Base-by-base conservation (phyloP, 2,329 filamentous ascomycete genomes). In the Aspergillus carbonarius region DNA sequence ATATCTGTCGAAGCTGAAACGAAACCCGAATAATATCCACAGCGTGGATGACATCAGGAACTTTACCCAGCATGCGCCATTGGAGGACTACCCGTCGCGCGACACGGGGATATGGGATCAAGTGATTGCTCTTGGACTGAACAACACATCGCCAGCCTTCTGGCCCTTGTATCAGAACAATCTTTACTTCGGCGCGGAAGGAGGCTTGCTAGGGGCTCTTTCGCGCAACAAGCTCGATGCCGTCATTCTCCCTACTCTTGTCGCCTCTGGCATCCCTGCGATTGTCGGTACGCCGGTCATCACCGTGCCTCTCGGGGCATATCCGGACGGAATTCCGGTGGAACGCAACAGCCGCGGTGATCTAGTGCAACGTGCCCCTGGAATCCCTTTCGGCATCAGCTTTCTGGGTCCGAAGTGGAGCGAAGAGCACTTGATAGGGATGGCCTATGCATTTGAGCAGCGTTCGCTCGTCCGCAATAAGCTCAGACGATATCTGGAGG, bases 401-500 rank as follows among this genome's bases (percentile, higher is more conserved):
- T 90, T 90, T 65, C 74, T 89, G 47, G 88, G 87, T 0, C 72
- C 73, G 2, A 80, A 79, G 50, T 91, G 84, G 76, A 83, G 79
- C 35, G 88, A 91, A 70, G 83, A 82, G 65, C 78, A 73, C 30
- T 67, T 91, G 63, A 83, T 91, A 58, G 84, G 83, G 0, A 81
- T 86, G 68, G 88, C 87, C 6, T 90, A 88, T 76, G 87, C 85
- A 4, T 89, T 85, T 72, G 88, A 91, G 76, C 85, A 88, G 75
- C 76, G 79, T 62, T 88, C 82, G 2, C 71, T 74, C 66, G 76
- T 79, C 10, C 74, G 84, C 50, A 65, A 72, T 40, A 78, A 76
- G 60, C 73, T 83, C 1, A 74, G 77, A 71, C 80, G 82, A 30
- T 81, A 81, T 61, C 64, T 85, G 10, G 65, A 74, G 63, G 82